Percentiles rank a stretch among this genome's conserved stretches.
Evolutionary conservation across 306 rosid genomes (phyloP).

Genomic region (Corylus avellana): DNA sequence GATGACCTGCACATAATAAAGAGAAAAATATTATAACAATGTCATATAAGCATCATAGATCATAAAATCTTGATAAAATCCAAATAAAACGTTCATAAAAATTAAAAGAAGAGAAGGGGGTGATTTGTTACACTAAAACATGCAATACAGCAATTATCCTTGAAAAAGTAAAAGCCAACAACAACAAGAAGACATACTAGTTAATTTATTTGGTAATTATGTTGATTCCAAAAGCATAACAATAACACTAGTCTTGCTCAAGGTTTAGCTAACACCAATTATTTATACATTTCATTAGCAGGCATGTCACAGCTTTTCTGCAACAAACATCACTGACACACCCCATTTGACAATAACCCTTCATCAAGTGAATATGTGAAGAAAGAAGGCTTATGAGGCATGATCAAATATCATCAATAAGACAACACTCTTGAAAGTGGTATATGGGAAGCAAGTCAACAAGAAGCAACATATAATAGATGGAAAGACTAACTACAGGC

Average conservation of each 20-base stretch:
- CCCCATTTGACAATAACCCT: background rate
- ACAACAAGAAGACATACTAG: background rate
- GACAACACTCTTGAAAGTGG: background rate
- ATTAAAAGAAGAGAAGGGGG: background rate
- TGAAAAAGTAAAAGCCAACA: background rate
- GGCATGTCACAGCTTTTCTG: background rate
- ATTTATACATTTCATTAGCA: background rate
- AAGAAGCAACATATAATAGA: background rate
- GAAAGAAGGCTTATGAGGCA: background rate
- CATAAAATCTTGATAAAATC: background rate
- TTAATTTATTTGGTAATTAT: background rate
- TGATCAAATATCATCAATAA: background rate
- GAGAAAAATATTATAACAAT: constrained; percentile 31
- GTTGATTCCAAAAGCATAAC: background rate
- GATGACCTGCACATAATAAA: constrained; percentile 52
- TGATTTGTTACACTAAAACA: background rate
- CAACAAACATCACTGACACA: background rate
- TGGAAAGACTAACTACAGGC: background rate
- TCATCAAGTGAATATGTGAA: background rate
- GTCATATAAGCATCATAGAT: background rate
- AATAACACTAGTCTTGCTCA: background rate
- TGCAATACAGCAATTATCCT: background rate
- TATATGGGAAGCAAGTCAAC: background rate
- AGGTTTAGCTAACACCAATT: background rate
- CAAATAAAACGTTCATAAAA: background rate